These are phyloP conservation scores for Metahyphopichia silvanorum DNA, from an alignment of 805 yeast genomes.

Conservation along the genomic window DNA sequence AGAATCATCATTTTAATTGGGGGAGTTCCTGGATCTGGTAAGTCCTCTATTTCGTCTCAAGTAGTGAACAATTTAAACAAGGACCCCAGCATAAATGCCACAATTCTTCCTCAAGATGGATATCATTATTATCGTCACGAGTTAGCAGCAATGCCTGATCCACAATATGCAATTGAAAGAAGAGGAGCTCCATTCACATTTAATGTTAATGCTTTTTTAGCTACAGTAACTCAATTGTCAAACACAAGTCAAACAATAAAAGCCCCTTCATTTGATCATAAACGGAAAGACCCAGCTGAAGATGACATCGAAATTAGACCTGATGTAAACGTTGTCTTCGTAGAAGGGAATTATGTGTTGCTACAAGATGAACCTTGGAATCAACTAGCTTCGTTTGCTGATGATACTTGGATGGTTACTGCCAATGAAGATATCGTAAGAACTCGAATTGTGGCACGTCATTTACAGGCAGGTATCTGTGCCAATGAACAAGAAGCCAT, in stretches of 20 bases:
- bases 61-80: constrained; percentile 31
- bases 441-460: constrained; percentile 63
- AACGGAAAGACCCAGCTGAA: constrained; percentile 66
- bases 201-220: constrained; percentile 47
- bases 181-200: constrained; percentile 90
- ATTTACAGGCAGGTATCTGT: constrained; percentile 56
- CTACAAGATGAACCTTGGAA: constrained; percentile 61
- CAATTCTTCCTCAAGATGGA: constrained; percentile 39
- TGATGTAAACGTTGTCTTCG: constrained; percentile 50
- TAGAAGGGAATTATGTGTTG: constrained; percentile 77
- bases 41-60: constrained; percentile 58
- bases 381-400: constrained; percentile 34
- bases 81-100: constrained; percentile 11
- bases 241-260: constrained; percentile 24
- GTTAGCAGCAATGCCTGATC: constrained; percentile 43
- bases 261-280: constrained; percentile 76
- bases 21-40: constrained; percentile 87
- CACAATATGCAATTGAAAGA: constrained; percentile 53
- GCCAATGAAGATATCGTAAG: constrained; percentile 46
- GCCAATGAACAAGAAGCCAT: constrained; percentile 46
- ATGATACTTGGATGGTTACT: constrained; percentile 51
- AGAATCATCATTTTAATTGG: constrained; percentile 61
- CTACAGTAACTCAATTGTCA: constrained; percentile 17
- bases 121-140: constrained; percentile 33
- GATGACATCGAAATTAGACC: constrained; percentile 46